Base-by-base conservation (phyloP, 1,284 basidiomycete genomes). In the Hortiboletus rubellus region DNA sequence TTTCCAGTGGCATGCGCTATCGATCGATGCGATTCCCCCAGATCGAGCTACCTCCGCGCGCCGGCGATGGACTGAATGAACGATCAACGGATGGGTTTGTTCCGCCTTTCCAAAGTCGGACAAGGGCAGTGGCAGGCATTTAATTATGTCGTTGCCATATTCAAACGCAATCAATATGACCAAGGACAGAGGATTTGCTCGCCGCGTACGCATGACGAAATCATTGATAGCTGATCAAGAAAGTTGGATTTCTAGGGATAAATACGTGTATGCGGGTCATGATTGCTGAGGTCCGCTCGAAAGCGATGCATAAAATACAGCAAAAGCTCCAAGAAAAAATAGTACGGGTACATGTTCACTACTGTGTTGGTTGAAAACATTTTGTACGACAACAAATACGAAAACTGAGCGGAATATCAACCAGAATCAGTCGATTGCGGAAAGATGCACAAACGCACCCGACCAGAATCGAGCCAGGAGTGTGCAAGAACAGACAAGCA, bases 171-270 rank as follows among this genome's bases (percentile, higher is more conserved):
- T 66, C 61, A 57, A 42, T 46, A 15, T 36, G 10, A 41, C 61
- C 22, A 46, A 30, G 42, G 40, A 47, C 46, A 18, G 31, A 31
- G 59, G 62, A 67, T 65, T 65, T 66, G 48, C 66, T 59, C 60
- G 22, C 45, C 48, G 45, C 38, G 38, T 46, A 40, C 33, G 43
- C 50, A 43, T 64, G 33, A 63, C 62, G 62, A 65, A 55, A 68
- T 67, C 63, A 68, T 62, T 66, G 63, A 68, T 68, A 66, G 64
- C 44, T 67, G 44, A 65, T 67, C 65, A 69, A 67, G 63, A 66
- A 66, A 66, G 24, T 41, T 54, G 41, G n/a, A 37, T 46, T 62
- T 67, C 63, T 68, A 60, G 17, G 17, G 24, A 63, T 71, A 71
- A 70, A 67, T 67, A 70, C n/a, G 43, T 50, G 54, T 46, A 31